phyloP scores from a whole-genome alignment of 306 rosid species.

The Prunus fruticosa region DNA sequence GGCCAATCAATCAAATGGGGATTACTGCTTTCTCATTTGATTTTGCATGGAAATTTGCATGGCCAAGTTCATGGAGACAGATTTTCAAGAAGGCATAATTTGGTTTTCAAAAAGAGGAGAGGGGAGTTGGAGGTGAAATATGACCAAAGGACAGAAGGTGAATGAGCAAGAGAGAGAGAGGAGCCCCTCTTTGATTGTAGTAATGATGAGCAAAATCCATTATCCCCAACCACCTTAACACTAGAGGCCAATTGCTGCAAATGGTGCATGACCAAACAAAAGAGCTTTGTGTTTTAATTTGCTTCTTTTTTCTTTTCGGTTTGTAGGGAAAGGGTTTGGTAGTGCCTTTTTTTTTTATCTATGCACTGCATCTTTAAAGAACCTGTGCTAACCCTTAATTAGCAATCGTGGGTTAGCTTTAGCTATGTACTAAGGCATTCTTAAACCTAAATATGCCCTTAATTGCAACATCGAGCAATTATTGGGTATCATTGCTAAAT shows the following conservation, averaged over 20 bases:
- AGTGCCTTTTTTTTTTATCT: slow-evolving; percentile 17
- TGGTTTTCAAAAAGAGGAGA: slow-evolving; percentile 32
- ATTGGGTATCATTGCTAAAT: not conserved
- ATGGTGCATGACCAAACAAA: slow-evolving; percentile 34
- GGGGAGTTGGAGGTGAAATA: slow-evolving; percentile 38
- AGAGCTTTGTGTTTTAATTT: slow-evolving; percentile 24
- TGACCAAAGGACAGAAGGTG: slow-evolving; percentile 27
- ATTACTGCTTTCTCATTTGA: slow-evolving; percentile 11
- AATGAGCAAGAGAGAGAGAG: slow-evolving; percentile 25
- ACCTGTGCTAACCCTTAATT: not conserved
- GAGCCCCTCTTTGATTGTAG: slow-evolving; percentile 41
- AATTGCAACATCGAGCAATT: too few relatives aligned
- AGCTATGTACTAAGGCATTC: not conserved
- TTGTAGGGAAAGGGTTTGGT: slow-evolving; percentile 20
- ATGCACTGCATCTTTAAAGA: not conserved
- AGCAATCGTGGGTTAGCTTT: slow-evolving; percentile 1
- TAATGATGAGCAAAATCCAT: slow-evolving; percentile 58
- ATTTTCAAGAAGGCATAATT: slow-evolving; percentile 66
- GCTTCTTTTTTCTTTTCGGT: slow-evolving; percentile 18
- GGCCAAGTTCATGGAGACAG: slow-evolving; percentile 72
- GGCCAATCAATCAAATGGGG: slow-evolving; percentile 7
- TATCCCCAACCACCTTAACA: slow-evolving; percentile 29
- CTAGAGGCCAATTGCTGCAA: slow-evolving; percentile 35
- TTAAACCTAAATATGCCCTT: too few relatives aligned
- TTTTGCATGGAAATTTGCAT: slow-evolving; percentile 66